These are phyloP conservation scores for Stephanodiscus triporus DNA, from an alignment of 108 stramenopile species.

Conservation along the genomic window DNA sequence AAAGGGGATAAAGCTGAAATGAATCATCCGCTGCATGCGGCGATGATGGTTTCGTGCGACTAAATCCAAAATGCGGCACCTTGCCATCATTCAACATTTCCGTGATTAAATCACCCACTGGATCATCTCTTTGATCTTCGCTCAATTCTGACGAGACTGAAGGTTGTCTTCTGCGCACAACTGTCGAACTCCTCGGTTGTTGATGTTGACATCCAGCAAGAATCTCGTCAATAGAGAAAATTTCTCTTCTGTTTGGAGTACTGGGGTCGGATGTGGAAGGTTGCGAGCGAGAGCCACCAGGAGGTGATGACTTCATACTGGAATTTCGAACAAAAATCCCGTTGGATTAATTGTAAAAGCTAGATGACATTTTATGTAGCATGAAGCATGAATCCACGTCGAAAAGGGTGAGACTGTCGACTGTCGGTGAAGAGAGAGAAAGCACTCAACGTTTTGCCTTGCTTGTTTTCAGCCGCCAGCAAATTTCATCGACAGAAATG, in stretches of 20 bases:
- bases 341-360: constrained; percentile 6
- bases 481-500: no score
- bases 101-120: constrained; percentile 41
- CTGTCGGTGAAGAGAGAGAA: background rate
- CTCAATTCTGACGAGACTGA: constrained; percentile 14
- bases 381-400: background rate
- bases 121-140: constrained; percentile 20
- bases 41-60: background rate
- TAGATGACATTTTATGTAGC: background rate
- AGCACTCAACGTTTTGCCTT: no score
- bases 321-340: background rate
- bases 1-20: constrained; percentile 24
- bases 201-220: background rate
- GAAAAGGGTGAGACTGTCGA: no score
- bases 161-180: background rate
- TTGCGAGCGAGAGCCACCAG: background rate
- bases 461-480: no score
- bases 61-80: constrained; percentile 42
- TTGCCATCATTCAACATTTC: constrained; percentile 37
- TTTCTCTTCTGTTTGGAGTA: background rate
- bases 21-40: background rate
- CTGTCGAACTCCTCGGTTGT: background rate
- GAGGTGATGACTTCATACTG: background rate
- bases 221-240: background rate
- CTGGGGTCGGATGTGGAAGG: background rate